Base-by-base conservation (phyloP, 1,284 basidiomycete species). In the Inonotus obliquus region DNA sequence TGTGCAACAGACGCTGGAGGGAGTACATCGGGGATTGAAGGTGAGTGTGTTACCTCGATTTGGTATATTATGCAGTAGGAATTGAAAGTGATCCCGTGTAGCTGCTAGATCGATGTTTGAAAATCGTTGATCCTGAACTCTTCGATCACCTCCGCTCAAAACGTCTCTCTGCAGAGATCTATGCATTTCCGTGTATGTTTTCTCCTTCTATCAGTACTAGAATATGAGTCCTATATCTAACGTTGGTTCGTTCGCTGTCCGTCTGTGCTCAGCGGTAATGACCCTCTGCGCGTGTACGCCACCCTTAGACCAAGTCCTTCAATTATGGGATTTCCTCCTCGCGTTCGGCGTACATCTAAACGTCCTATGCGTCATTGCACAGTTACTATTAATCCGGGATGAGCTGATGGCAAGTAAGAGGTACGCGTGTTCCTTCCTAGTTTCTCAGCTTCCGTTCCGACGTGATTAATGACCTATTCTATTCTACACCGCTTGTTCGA, bases 271-370 rank as follows among this genome's bases (percentile, higher is more conserved):
- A 96, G 94, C 96, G 60, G 86, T 98, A 25, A 81, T 99, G 64
- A 99, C 96, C 0, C 77, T 98, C 29, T 98, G 95, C 73, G 96
- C 96, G 10, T 97, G 96, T 70, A 98, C 96, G 14, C 96, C 96
- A 1, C 96, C 96, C 0, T 79, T 99, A 1, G 91, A 94, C 69
- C 91, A 98, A 77, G 95, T 98, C 11, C 79, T 98, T 17, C 88
- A 89, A 67, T 78, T 99, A 54, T 99, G 96, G 96, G 96, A 99
- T 74, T 99, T 98, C 72, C 81, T 99, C 13, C 82, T 98, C 32
- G 94, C 96, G 1, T 98, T 96, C 70, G 96, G 96, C 13, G 91
- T 96, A 6, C 96, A 98, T 71, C 80, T 98, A 27, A 98, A 98
- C 71, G 89, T 99, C 10, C 81, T 98, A 14, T 98, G 95, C 72